A percentile compares a stretch with the other conserved stretches of the same genome.
phyloP scores from a whole-genome alignment of 768 basidiomycete species.

The Cystobasidium tubakii region DNA sequence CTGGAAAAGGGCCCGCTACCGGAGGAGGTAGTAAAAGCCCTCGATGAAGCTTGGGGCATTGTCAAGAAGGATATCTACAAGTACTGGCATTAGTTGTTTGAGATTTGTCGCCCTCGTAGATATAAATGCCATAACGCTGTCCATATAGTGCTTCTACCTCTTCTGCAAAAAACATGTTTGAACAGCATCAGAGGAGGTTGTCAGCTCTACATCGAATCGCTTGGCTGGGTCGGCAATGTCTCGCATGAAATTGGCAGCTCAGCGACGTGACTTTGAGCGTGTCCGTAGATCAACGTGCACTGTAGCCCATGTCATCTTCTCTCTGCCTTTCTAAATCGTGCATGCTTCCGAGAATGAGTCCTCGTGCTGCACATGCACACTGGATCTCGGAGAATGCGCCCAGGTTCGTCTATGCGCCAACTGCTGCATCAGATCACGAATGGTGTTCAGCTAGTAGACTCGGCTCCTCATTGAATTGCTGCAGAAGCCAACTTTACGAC shows the following conservation, averaged over 20 bases:
- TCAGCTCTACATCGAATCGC: background rate
- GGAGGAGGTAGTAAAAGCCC: constrained; percentile 55
- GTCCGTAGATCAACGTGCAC: too few species aligned
- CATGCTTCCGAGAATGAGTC: background rate
- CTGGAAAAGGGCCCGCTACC: constrained; percentile 60
- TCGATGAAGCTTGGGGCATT: constrained; percentile 56
- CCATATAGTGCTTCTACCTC: too few species aligned
- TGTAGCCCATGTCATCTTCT: too few species aligned
- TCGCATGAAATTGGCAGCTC: too few species aligned
- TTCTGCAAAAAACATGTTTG: too few species aligned
- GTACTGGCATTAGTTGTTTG: constrained; percentile 28
- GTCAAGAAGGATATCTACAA: constrained; percentile 12
- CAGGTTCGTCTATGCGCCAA: background rate
- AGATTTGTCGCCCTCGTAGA: too few species aligned
- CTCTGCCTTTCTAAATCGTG: too few species aligned
- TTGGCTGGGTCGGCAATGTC: background rate
- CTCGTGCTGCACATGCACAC: background rate
- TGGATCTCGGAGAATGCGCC: background rate
- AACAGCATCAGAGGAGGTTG: background rate
- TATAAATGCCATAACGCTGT: too few species aligned
- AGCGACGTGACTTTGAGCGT: too few species aligned
- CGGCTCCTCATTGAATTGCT: background rate
- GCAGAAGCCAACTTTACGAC: constrained; percentile 3
- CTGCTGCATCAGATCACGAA: background rate
- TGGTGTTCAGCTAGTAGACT: background rate